phyloP scores from a whole-genome alignment of 371 early-diverging fungal species.

The Rhizopus stolonifer region DNA sequence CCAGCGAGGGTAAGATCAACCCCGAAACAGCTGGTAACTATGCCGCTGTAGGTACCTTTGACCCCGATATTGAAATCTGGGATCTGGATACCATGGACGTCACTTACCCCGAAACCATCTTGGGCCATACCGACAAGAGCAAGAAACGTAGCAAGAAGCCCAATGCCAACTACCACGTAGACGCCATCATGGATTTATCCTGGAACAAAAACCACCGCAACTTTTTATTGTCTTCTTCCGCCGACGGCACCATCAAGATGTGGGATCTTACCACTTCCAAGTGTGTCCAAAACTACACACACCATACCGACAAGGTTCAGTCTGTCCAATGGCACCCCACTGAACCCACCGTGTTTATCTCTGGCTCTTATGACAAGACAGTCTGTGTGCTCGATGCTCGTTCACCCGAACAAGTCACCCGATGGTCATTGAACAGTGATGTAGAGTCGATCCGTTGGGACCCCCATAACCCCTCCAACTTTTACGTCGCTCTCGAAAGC shows the following conservation, averaged over 20 bases:
- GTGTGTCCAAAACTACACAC: constrained; percentile 74
- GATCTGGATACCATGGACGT: constrained; percentile 89
- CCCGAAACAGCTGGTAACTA: constrained; percentile 69
- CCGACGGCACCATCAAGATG: constrained; percentile 94
- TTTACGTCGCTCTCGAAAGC: constrained; percentile 84
- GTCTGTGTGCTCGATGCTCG: constrained; percentile 88
- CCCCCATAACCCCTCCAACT: constrained; percentile 70
- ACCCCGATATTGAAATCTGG: constrained; percentile 97
- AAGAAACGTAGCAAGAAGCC: constrained; percentile 64
- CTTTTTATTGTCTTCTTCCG: constrained; percentile 88
- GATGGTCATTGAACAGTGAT: constrained; percentile 76
- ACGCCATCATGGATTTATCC: constrained; percentile 89
- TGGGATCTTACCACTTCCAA: constrained; percentile 85
- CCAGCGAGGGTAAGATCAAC: constrained; percentile 58
- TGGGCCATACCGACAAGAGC: constrained; percentile 71
- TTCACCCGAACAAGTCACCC: constrained; percentile 62
- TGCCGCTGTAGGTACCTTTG: constrained; percentile 94
- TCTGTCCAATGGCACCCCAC: constrained; percentile 88
- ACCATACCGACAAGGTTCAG: constrained; percentile 89
- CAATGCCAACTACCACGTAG: constrained; percentile 82
- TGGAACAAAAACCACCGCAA: constrained; percentile 90
- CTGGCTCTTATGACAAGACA: constrained; percentile 88
- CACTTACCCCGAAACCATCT: constrained; percentile 86
- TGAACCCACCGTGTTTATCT: constrained; percentile 81
- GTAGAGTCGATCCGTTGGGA: constrained; percentile 93